These are phyloP conservation scores for Candida succiphila DNA, from an alignment of 805 yeast genomes.

Conservation along the genomic window DNA sequence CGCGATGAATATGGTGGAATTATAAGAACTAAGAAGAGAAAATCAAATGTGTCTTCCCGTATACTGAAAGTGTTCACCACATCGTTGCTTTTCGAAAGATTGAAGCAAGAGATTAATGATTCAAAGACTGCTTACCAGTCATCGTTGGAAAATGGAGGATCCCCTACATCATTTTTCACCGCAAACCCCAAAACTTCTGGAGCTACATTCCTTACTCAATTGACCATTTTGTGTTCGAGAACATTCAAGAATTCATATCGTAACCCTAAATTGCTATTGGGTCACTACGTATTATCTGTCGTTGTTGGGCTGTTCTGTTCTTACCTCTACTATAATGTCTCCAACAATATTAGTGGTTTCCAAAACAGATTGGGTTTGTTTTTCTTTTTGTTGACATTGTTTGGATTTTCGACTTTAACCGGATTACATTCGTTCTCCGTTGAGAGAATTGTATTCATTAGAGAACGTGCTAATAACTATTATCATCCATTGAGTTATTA, in stretches of 20 bases:
- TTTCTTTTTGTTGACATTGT: constrained; percentile 81
- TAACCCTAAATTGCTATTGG: constrained; percentile 79
- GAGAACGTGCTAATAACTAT: constrained; percentile 92
- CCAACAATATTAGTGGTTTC: constrained; percentile 90
- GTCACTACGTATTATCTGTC: constrained; percentile 73
- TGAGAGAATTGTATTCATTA: constrained; percentile 80
- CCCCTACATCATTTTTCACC: constrained; percentile 17
- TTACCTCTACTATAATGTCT: constrained; percentile 67
- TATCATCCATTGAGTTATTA: constrained; percentile 84
- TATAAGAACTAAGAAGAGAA: too few relatives aligned
- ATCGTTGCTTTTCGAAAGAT: constrained; percentile 29
- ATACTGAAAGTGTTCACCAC: constrained; percentile 14
- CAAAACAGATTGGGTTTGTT: constrained; percentile 92
- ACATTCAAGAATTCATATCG: constrained; percentile 89
- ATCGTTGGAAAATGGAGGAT: constrained; percentile 4
- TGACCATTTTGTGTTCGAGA: constrained; percentile 68
- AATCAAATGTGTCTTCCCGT: constrained; percentile 2
- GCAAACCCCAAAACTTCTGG: constrained; percentile 25
- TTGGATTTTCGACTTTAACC: constrained; percentile 90
- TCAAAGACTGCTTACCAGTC: constrained; percentile 4
- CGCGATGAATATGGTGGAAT: constrained; percentile 48
- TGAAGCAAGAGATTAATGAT: constrained; percentile 27
- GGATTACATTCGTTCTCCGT: constrained; percentile 82
- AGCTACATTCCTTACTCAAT: constrained; percentile 57
- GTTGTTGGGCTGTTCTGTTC: constrained; percentile 82